Evolutionary conservation across 2,329 filamentous ascomycete species (phyloP).

Genomic region (Thermothelomyces thermophilus): DNA sequence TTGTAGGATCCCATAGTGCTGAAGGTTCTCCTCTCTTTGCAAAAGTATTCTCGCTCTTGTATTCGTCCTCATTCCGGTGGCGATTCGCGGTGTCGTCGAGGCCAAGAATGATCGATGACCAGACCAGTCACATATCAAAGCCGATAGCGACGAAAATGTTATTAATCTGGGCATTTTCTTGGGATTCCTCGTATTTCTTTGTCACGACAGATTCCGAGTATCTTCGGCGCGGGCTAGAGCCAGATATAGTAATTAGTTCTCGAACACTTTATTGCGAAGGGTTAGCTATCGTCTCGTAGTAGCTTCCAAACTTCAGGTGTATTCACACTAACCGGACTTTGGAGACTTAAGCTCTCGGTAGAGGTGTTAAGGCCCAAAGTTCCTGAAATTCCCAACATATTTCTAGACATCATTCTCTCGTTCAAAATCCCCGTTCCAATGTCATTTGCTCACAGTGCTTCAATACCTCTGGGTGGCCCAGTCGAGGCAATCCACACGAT

Average conservation of each 20-base stretch:
- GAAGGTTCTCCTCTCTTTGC: background rate
- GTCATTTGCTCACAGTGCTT: conserved; percentile 4
- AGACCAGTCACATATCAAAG: conserved; percentile 1
- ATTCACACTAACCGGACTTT: too few relatives aligned
- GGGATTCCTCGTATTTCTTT: background rate
- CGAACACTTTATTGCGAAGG: too few relatives aligned
- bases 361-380: too few relatives aligned
- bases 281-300: background rate
- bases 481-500: conserved; percentile 7
- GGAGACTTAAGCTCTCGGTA: too few relatives aligned
- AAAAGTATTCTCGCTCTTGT: background rate
- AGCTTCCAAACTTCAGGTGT: background rate
- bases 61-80: background rate
- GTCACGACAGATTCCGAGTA: background rate
- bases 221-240: background rate
- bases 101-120: background rate
- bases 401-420: background rate
- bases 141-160: background rate
- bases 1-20: too few relatives aligned
- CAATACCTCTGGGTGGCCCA: conserved; percentile 4
- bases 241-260: too few relatives aligned
- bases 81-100: background rate
- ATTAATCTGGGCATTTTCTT: background rate
- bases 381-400: background rate
- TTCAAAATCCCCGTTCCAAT: background rate